Conservation (phyloP, 441 rosid genomes). For the Gossypium davidsonii region DNA sequence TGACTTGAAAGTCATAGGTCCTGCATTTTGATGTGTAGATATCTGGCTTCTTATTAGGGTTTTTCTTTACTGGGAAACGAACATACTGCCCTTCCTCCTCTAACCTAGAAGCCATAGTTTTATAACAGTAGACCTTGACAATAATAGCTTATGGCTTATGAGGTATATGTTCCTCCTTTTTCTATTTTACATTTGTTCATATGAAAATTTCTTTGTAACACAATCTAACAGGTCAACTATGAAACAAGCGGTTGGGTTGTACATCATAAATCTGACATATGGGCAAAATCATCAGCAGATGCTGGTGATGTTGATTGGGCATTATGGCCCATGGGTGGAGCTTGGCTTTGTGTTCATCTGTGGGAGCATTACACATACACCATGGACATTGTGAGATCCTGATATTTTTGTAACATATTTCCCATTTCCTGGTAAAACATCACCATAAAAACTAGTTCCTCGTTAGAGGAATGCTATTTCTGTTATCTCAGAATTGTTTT, state of each 20-base stretch:
- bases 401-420: neutral
- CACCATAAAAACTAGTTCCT: neutral
- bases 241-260: slow-evolving; percentile 55
- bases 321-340: slow-evolving; percentile 69
- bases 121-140: neutral
- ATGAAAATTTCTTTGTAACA: neutral
- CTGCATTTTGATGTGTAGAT: neutral
- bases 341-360: slow-evolving; percentile 69
- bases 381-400: slow-evolving; percentile 44
- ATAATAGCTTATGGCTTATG: neutral
- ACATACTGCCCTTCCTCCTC: neutral
- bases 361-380: slow-evolving; percentile 70
- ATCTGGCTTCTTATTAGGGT: neutral
- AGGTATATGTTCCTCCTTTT: neutral
- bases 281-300: slow-evolving; percentile 69
- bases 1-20: slow-evolving; percentile 5
- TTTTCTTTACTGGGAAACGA: neutral
- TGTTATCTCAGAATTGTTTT: neutral
- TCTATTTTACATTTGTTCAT: neutral
- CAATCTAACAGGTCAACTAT: slow-evolving; percentile 49
- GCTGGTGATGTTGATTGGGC: slow-evolving; percentile 41
- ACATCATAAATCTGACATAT: slow-evolving; percentile 57
- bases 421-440: neutral
- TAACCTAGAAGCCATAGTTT: neutral
- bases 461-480: neutral